Percentiles rank a stretch among this genome's conserved stretches.
Evolutionary conservation across 805 yeast genomes (phyloP).

Genomic region (Zygoascus tannicola): DNA sequence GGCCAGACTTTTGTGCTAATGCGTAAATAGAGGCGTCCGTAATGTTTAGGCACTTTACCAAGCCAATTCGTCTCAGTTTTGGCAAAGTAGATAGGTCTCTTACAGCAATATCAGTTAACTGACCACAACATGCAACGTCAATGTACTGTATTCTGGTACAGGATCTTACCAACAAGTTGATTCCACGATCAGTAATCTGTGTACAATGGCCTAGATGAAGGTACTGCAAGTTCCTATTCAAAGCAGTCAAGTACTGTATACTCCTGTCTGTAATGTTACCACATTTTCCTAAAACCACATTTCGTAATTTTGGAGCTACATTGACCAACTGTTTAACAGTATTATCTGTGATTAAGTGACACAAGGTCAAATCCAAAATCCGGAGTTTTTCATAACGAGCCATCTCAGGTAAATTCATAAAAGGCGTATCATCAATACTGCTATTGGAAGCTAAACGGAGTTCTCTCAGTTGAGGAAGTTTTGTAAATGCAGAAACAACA

Average conservation of each 20-base stretch:
- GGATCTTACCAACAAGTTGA: conserved; percentile 56
- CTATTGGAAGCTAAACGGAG: conserved; percentile 69
- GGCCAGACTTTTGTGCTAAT: conserved; percentile 54
- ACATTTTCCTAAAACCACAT: conserved; percentile 85
- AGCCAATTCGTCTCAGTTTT: conserved; percentile 78
- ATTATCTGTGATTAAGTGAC: conserved; percentile 70
- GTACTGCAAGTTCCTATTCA: conserved; percentile 77
- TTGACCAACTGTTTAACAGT: conserved; percentile 62
- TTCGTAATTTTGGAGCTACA: conserved; percentile 77
- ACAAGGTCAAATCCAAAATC: conserved; percentile 75
- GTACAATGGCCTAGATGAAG: conserved; percentile 92
- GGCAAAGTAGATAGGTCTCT: conserved; percentile 68
- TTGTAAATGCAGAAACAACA: conserved; percentile 46
- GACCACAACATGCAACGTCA: conserved; percentile 90
- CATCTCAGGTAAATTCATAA: conserved; percentile 40
- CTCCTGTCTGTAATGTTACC: conserved; percentile 76
- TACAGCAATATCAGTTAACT: conserved; percentile 75
- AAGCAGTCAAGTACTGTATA: conserved; percentile 54
- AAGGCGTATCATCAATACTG: conserved; percentile 58
- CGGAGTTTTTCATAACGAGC: conserved; percentile 52
- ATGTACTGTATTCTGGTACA: conserved; percentile 86
- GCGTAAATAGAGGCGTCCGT: conserved; percentile 71
- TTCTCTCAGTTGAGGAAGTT: conserved; percentile 69
- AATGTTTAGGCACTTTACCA: conserved; percentile 82
- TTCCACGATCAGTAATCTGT: conserved; percentile 83